A percentile compares a stretch with the other conserved stretches of the same genome.
Evolutionary conservation across 306 rosid genomes (phyloP).

Genomic region (Rubus parviflorus): DNA sequence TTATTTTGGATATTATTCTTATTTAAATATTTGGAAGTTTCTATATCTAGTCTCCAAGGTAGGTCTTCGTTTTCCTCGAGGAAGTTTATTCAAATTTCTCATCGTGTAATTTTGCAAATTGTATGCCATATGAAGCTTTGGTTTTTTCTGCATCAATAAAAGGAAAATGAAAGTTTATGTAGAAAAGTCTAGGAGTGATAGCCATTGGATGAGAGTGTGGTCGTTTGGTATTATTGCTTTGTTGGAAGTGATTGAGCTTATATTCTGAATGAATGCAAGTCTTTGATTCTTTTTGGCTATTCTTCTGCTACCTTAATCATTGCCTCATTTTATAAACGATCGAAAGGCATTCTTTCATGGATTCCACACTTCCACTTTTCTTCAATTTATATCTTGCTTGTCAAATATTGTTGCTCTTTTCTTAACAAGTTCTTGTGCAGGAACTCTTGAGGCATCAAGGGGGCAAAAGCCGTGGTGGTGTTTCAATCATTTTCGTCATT

Average conservation of each 20-base stretch:
- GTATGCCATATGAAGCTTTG: neutral
- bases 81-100: too few species aligned
- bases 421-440: constrained; percentile 45
- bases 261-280: neutral
- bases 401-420: neutral
- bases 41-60: too few species aligned
- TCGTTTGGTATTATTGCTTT: neutral
- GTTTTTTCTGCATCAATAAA: neutral
- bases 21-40: too few species aligned
- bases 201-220: neutral
- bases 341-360: neutral
- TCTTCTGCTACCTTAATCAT: neutral
- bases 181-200: neutral
- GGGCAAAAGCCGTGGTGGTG: constrained; percentile 62
- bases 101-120: neutral
- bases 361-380: neutral
- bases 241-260: neutral
- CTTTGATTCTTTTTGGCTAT: neutral
- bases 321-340: neutral
- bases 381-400: neutral
- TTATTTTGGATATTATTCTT: neutral
- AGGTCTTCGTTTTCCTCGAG: too few species aligned
- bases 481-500: constrained; percentile 56
- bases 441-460: constrained; percentile 73
- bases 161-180: neutral